Percentiles rank a stretch among this genome's conserved stretches.
phyloP scores from a whole-genome alignment of 148 eudicot genomes.

The Polygonum aviculare region DNA sequence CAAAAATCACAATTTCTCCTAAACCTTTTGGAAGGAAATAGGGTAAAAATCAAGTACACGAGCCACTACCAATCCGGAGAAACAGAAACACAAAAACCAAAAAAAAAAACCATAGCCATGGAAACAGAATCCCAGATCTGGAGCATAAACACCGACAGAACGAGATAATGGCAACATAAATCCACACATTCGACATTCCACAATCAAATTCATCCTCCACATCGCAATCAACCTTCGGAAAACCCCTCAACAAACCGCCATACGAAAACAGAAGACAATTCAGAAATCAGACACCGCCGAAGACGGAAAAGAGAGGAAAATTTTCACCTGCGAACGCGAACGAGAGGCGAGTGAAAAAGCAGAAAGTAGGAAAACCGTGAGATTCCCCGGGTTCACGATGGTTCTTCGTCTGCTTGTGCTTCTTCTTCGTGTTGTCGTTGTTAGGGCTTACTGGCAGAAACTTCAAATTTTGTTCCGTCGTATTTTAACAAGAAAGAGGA shows the following conservation, averaged over 20 bases:
- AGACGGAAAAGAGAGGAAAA: not conserved
- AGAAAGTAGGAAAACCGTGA: not conserved
- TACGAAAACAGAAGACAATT: not conserved
- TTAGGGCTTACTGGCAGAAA: conserved; percentile 7
- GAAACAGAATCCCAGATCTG: conserved; percentile 5
- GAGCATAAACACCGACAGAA: too few species aligned
- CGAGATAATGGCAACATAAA: not conserved
- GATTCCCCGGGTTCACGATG: not conserved
- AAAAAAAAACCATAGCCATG: not conserved
- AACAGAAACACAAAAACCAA: not conserved
- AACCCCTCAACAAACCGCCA: not conserved
- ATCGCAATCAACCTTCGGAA: not conserved
- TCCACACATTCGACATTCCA: not conserved
- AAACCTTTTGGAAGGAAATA: not conserved
- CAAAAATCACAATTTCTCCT: not conserved
- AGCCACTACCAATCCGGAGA: not conserved
- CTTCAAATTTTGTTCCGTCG: not conserved
- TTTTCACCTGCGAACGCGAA: not conserved
- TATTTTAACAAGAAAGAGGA: not conserved
- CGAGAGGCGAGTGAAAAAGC: not conserved
- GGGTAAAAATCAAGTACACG: not conserved
- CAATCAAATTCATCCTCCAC: conserved; percentile 5
- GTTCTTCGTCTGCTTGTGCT: not conserved
- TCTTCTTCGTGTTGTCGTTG: not conserved
- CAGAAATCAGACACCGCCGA: not conserved